phyloP scores from a whole-genome alignment of 371 early-diverging fungal genomes.

The Rhizopus microsporus region DNA sequence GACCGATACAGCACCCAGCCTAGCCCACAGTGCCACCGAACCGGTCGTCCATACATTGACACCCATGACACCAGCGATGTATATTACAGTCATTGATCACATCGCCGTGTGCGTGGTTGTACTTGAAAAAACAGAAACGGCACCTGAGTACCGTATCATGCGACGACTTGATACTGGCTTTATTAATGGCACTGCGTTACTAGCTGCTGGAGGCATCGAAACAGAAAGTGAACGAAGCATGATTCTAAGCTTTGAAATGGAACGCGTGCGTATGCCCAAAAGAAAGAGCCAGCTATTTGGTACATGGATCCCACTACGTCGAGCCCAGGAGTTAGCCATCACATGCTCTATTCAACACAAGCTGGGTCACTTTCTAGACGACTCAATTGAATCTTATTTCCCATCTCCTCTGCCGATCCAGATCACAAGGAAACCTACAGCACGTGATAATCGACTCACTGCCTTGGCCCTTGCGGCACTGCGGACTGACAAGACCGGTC shows the following conservation, averaged over 20 bases:
- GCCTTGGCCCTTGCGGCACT: slow-evolving; percentile 27
- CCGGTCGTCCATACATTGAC: slow-evolving; percentile 25
- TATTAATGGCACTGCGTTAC: slow-evolving; percentile 83
- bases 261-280: slow-evolving; percentile 75
- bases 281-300: slow-evolving; percentile 75
- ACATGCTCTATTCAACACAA: slow-evolving; percentile 81
- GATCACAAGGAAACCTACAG: slow-evolving; percentile 33
- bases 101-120: slow-evolving; percentile 74
- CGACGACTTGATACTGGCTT: slow-evolving; percentile 79
- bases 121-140: slow-evolving; percentile 49
- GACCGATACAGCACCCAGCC: slow-evolving; percentile 9
- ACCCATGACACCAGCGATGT: slow-evolving; percentile 53
- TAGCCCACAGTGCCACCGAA: slow-evolving; percentile 13
- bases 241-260: slow-evolving; percentile 84
- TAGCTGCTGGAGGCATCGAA: slow-evolving; percentile 85
- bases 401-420: slow-evolving; percentile 71
- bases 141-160: slow-evolving; percentile 63
- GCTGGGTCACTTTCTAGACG: slow-evolving; percentile 76
- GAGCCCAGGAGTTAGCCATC: slow-evolving; percentile 83
- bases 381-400: slow-evolving; percentile 71
- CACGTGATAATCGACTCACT: slow-evolving; percentile 23
- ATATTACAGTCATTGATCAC: slow-evolving; percentile 73
- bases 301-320: slow-evolving; percentile 88
- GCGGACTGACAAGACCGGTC: slow-evolving; percentile 4
- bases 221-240: slow-evolving; percentile 86